phyloP scores from a whole-genome alignment of 306 rosid species.

The Vachellia collinsii region DNA sequence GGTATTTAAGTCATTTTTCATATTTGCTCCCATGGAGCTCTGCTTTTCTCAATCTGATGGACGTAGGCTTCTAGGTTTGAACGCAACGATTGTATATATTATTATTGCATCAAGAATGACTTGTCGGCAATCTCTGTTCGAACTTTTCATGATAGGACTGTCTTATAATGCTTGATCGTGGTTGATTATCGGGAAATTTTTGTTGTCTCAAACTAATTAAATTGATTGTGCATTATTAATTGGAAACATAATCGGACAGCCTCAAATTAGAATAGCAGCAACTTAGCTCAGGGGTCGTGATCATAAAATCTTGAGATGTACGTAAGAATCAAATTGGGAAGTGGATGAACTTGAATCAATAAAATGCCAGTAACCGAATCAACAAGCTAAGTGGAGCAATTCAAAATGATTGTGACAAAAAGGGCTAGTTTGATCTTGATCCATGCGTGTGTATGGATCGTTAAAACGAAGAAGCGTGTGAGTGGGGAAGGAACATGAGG shows the following conservation, averaged over 20 bases:
- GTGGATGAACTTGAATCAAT: not conserved
- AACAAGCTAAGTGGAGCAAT: too few relatives aligned
- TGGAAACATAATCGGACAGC: not conserved
- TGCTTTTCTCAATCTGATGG: not conserved
- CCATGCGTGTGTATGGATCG: not conserved
- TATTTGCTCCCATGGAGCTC: not conserved
- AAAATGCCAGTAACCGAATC: too few relatives aligned
- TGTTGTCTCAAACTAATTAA: too few relatives aligned
- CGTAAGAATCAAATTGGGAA: not conserved
- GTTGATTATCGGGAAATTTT: not conserved
- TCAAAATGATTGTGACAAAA: too few relatives aligned
- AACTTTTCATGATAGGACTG: not conserved
- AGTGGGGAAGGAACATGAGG: not conserved
- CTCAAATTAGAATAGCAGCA: not conserved
- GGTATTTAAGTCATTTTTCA: not conserved
- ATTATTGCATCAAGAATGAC: not conserved
- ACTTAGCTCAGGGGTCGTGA: too few relatives aligned
- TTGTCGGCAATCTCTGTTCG: not conserved
- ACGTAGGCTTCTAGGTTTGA: not conserved
- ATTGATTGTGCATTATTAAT: not conserved
- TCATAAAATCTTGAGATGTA: not conserved
- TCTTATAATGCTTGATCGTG: not conserved
- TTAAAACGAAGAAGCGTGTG: not conserved
- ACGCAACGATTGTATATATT: not conserved
- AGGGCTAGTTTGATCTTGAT: too few relatives aligned